Evolutionary conservation across 371 early-diverging fungal species (phyloP), one percentile per base, ranked within the genome.

Genomic region (Syncephalastrum racemosum): DNA sequence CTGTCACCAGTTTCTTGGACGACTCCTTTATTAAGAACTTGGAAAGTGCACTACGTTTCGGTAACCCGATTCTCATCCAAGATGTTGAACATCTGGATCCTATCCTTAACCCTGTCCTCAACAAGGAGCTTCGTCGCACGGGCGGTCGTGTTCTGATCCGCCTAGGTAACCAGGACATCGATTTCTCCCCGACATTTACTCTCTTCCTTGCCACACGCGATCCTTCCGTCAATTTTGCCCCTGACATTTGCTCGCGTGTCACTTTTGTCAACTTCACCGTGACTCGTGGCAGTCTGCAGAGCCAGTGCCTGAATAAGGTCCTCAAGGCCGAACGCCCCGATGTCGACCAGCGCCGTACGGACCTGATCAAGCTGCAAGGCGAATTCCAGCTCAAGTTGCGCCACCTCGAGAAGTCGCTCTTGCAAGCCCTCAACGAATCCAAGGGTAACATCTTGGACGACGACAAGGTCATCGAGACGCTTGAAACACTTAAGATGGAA

Each of bases 191-290:
- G 13, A 78, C 95, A 5, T 99, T 99, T 80, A 91, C 89, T 1
- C 76, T 98, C 25, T 96, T 94, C 83, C 69, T 99, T 63, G 84
- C 94, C 4, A 98, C 97, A 4, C 88, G 96, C 52, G 96, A 97
- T 70, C 91, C 98, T 4, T 89, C 93, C 0, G 92, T 94, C 56
- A 81, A 85, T 62, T 96, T 97, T 83, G 82, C 94, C 4, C 97
- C 98, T 2, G 98, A 98, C 65, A 88, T 99, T 20, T 95, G 93
- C 81, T 91, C 92, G 60, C 91, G 99, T 50, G 97, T 97, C 7
- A 97, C 97, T 0, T 95, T 99, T 80, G 97, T 98, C 53, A 99
- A 98, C 86, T 99, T 98, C 68, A 96, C 98, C 4, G 94, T 97
- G 5, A 98, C 99, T 4, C 87, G 95, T 20, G 89, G 91, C 48